A percentile compares a stretch with the other conserved stretches of the same genome.
phyloP scores from a whole-genome alignment of 345 rosid genomes.

The Anastatica hierochuntica region DNA sequence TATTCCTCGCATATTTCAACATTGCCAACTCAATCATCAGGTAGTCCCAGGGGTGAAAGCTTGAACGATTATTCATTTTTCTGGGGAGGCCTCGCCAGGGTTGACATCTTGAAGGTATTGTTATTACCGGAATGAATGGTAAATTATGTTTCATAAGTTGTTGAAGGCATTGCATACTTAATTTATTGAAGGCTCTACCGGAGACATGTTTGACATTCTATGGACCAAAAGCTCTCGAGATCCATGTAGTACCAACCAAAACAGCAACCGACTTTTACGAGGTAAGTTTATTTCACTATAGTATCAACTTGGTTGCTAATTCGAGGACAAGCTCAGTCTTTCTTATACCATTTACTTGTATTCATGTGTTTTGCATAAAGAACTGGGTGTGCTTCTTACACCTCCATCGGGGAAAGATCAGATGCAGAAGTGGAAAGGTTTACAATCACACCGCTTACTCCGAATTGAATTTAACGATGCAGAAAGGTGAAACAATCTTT shows the following conservation, averaged over 20 bases:
- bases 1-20: constrained; percentile 17
- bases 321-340: no score
- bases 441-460: constrained; percentile 44
- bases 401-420: constrained; percentile 66
- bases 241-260: constrained; percentile 56
- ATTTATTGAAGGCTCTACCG: constrained; percentile 59
- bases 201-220: constrained; percentile 74
- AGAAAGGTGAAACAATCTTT: constrained; percentile 34
- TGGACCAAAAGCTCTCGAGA: constrained; percentile 79
- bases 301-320: no score
- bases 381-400: constrained; percentile 58
- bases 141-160: neutral
- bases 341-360: neutral
- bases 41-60: constrained; percentile 31
- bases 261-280: constrained; percentile 66
- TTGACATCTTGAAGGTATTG: constrained; percentile 70
- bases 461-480: constrained; percentile 44
- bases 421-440: constrained; percentile 62
- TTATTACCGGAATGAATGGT: constrained; percentile 2
- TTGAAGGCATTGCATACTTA: neutral
- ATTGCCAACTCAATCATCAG: constrained; percentile 1
- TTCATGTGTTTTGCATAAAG: constrained; percentile 41
- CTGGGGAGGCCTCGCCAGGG: constrained; percentile 94
- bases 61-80: constrained; percentile 71
- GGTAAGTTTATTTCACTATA: constrained; percentile 29